These are phyloP conservation scores for Nemophila menziesii DNA, from an alignment of 257 asterid genomes.

Conservation along the genomic window DNA sequence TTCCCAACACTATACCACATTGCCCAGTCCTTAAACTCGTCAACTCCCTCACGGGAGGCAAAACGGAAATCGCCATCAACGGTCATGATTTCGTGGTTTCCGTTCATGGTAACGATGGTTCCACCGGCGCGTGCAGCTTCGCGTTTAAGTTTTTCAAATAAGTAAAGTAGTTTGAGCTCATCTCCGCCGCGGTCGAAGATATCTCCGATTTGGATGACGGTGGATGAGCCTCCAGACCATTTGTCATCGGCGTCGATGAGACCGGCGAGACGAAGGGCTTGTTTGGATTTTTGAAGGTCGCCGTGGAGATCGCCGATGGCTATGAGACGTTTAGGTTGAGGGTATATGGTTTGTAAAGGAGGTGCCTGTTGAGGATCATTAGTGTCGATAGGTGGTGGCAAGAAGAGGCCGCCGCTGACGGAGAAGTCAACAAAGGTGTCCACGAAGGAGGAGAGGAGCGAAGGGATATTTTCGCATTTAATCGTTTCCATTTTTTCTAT, in stretches of 20 bases:
- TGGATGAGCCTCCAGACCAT: constrained; percentile 78
- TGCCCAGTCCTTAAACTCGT: constrained; percentile 70
- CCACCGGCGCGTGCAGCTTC: constrained; percentile 65
- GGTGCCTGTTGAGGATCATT: neutral
- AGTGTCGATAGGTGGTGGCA: constrained; percentile 25
- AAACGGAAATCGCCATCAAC: constrained; percentile 70
- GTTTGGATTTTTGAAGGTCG: constrained; percentile 67
- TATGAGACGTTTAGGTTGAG: constrained; percentile 59
- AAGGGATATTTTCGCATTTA: constrained; percentile 48
- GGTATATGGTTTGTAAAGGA: constrained; percentile 39
- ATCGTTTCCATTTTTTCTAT: constrained; percentile 17
- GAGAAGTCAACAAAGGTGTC: constrained; percentile 84
- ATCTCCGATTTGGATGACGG: constrained; percentile 88
- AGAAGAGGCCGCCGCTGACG: constrained; percentile 80
- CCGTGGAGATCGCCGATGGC: constrained; percentile 96
- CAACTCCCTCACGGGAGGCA: constrained; percentile 38
- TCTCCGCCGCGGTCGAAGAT: constrained; percentile 89
- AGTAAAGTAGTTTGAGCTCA: constrained; percentile 68
- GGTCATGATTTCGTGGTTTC: constrained; percentile 91
- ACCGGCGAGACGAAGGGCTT: constrained; percentile 59
- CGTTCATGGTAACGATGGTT: constrained; percentile 63
- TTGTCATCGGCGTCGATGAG: constrained; percentile 45
- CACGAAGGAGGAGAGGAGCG: constrained; percentile 52
- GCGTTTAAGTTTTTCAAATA: constrained; percentile 70
- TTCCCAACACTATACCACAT: constrained; percentile 54